A percentile compares a stretch with the other conserved stretches of the same genome.
These are phyloP conservation scores for Suillus fuscotomentosus DNA, from an alignment of 768 basidiomycete genomes.

Conservation along the genomic window DNA sequence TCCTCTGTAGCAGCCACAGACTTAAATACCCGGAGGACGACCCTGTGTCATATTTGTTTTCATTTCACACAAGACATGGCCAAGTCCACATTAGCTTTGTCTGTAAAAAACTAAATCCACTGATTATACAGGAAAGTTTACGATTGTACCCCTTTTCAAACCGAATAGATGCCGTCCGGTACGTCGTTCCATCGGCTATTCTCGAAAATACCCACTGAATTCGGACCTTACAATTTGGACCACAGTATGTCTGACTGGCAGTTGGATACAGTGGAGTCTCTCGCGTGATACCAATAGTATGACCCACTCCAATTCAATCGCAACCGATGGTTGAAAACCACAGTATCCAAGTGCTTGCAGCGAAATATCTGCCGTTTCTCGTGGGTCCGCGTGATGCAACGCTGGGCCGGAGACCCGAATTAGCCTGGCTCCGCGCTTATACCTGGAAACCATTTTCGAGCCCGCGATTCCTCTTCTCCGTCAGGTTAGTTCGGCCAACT, in stretches of 20 bases:
- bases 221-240: too few relatives aligned
- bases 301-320: neutral
- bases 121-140: neutral
- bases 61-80: constrained; percentile 2
- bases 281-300: neutral
- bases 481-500: neutral
- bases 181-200: neutral
- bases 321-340: too few relatives aligned
- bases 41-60: constrained; percentile 1
- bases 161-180: neutral
- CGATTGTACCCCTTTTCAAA: neutral
- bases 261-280: neutral
- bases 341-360: neutral
- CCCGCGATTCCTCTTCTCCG: neutral
- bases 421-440: neutral
- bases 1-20: neutral
- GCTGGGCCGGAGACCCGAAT: neutral
- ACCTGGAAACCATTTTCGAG: neutral
- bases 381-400: constrained; percentile 4
- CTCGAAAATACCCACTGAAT: neutral
- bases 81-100: neutral
- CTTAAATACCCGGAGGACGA: constrained; percentile 1
- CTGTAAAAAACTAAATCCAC: neutral
- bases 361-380: neutral
- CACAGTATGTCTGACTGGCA: too few relatives aligned